Evolutionary conservation across 345 rosid genomes (phyloP).

Genomic region (Mercurialis annua): DNA sequence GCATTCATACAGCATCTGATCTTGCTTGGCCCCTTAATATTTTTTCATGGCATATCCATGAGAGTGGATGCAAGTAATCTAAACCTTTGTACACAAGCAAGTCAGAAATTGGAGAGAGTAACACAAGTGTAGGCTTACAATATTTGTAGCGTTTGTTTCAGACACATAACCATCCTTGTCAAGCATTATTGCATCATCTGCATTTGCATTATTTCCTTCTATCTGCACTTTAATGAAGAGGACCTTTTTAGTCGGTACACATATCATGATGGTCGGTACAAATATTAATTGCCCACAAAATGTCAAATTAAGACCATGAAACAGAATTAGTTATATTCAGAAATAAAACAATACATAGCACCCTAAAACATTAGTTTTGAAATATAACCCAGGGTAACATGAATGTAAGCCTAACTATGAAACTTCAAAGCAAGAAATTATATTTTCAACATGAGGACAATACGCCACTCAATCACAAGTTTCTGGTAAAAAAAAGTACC

Average conservation of each 20-base stretch:
- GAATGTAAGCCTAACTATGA: neutral
- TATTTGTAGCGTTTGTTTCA: slow-evolving; percentile 92
- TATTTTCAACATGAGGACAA: neutral
- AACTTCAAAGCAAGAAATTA: neutral
- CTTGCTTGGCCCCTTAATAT: neutral
- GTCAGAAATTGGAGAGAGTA: neutral
- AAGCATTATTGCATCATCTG: slow-evolving; percentile 84
- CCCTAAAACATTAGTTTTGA: neutral
- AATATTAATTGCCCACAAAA: neutral
- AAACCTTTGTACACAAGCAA: neutral
- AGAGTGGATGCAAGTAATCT: neutral
- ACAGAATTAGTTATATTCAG: neutral
- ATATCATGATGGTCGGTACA: neutral
- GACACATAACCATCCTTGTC: slow-evolving; percentile 90
- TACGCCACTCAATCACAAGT: neutral
- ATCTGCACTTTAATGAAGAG: slow-evolving; percentile 39
- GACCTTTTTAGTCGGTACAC: neutral
- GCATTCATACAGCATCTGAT: too few relatives aligned
- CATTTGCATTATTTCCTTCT: slow-evolving; percentile 75
- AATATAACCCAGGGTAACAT: neutral
- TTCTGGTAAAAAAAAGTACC: slow-evolving; percentile 41
- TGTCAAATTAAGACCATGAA: neutral
- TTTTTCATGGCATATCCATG: neutral
- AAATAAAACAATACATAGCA: neutral
- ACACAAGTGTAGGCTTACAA: slow-evolving; percentile 45